Conservation (phyloP, 176 grass and related monocot species). For the Hordeum vulgare region MorexV3_pseudomolecules_assembly NC_058518.1:40335025-40335524, state of each 20-base stretch:
- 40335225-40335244: background rate
- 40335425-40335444: background rate
- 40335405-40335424: background rate
- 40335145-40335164: background rate
- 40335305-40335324: too few relatives aligned
- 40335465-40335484: too few relatives aligned
- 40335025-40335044: conserved; percentile 1
- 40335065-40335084: conserved; percentile 38
- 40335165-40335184: background rate
- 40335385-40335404: background rate
- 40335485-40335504: background rate
- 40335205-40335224: conserved; percentile 44
- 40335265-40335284: background rate
- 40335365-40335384: too few relatives aligned
- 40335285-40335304: background rate
- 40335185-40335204: background rate
- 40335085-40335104: conserved; percentile 49
- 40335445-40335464: too few relatives aligned
- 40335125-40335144: background rate
- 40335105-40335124: conserved; percentile 41
- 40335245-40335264: background rate
- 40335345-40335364: background rate
- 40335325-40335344: background rate
- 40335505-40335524: background rate
- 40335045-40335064: conserved; percentile 8